Evolutionary conservation across 495 filamentous ascomycete species (phyloP).

Genomic region (Penicillium goetzii): DNA sequence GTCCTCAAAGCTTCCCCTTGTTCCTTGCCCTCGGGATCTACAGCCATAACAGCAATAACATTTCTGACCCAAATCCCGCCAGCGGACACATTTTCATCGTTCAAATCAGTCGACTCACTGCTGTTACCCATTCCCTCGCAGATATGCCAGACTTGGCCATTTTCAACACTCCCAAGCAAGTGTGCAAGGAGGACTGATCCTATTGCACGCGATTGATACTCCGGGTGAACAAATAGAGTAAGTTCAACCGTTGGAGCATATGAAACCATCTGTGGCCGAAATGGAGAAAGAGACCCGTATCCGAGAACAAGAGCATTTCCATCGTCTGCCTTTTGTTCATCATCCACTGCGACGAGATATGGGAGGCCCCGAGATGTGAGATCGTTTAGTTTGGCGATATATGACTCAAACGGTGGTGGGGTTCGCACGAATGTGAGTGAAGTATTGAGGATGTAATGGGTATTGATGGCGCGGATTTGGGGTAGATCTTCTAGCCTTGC

Average conservation of each 20-base stretch:
- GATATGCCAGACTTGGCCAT: conserved; percentile 10
- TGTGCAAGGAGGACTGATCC: conserved; percentile 26
- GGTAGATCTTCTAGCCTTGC: conserved; percentile 28
- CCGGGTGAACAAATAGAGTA: conserved; percentile 34
- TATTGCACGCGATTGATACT: conserved; percentile 20
- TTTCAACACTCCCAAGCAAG: conserved; percentile 15
- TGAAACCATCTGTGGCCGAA: conserved; percentile 30
- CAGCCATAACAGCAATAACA: conserved; percentile 34
- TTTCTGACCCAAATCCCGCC: conserved; percentile 24
- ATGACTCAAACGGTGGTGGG: conserved; percentile 24
- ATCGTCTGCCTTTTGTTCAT: conserved; percentile 6
- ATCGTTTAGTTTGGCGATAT: conserved; percentile 23
- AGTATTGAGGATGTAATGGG: conserved; percentile 36
- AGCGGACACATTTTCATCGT: not conserved
- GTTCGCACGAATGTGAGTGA: conserved; percentile 32
- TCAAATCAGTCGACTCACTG: not conserved
- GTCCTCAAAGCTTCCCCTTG: conserved; percentile 27
- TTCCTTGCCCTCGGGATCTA: conserved; percentile 30
- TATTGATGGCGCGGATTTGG: conserved; percentile 35
- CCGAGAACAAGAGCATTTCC: conserved; percentile 27
- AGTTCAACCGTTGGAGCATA: conserved; percentile 39
- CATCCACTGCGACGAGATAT: conserved; percentile 33
- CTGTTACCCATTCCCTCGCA: conserved; percentile 16
- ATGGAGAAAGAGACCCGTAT: conserved; percentile 35
- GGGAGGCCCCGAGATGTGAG: conserved; percentile 27